Evolutionary conservation across 768 basidiomycete species (phyloP), one percentile per base, ranked within the genome.

Genomic region (Asterophora lycoperdoides): DNA sequence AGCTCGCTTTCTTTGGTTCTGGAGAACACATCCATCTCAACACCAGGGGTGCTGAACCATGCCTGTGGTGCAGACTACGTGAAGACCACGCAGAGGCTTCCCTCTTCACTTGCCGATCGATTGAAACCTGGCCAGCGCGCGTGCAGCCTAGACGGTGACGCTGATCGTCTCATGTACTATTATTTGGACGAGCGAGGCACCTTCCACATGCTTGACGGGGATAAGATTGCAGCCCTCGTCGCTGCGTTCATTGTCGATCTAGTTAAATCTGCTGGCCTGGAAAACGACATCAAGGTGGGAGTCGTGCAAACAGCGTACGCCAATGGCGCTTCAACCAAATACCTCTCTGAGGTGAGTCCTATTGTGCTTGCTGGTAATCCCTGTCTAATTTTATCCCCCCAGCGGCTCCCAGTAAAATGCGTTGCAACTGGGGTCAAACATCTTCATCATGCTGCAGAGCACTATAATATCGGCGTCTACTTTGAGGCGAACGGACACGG

Each of bases 401-500:
- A 96, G 93, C 84, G 89, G 43, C 78, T 98, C 29, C 94, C 96
- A 33, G 93, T 98, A 18, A 86, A 84, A 60, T 99, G 96, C 63
- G 93, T 95, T 6, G 75, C 92, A 2, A 99, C 96, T 13, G 96
- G 96, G 20, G 96, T 99, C 52, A 99, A 99, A 68, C 89, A 98
- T 64, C 80, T 98, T 41, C 96, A 99, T 64, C 94, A 97, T 62
- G 96, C 94, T 13, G 96, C 96, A 9, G 91, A 94, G 59, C 81
- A 84, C 59, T 98, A 86, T 67, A 80, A 92, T 62, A 78, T 99
- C 47, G 96, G 96, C n/a, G 91, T 99, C 38, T 99, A 99, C 70
- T 99, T 99, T 60, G 96, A 99, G 67, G 96, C 96, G 29, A 99
- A 99, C 64, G 96, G 96, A 2, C 96, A 99, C 59, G 96, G 96